Percentiles rank a stretch among this genome's conserved stretches.
phyloP scores from a whole-genome alignment of 2,329 filamentous ascomycete genomes.

The Zymoseptoria tritici region DNA sequence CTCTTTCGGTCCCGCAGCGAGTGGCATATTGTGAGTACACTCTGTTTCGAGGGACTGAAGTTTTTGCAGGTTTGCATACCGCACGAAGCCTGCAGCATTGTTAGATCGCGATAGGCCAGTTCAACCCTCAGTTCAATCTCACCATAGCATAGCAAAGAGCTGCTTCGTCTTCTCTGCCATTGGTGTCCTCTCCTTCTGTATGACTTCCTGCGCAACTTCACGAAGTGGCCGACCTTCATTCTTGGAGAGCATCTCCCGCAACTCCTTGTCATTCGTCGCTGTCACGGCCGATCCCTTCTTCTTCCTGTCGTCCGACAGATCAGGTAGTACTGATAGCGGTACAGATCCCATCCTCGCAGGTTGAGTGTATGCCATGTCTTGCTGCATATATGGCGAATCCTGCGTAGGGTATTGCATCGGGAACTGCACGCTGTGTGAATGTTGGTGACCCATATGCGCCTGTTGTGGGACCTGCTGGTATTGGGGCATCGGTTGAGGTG shows the following conservation, averaged over 20 bases:
- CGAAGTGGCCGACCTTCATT: conserved; percentile 61
- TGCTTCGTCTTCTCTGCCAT: conserved; percentile 78
- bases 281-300: conserved; percentile 57
- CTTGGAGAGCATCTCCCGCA: conserved; percentile 64
- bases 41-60: conserved; percentile 81
- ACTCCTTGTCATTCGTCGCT: conserved; percentile 73
- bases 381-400: conserved; percentile 22
- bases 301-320: conserved; percentile 39
- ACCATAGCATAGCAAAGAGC: conserved; percentile 86
- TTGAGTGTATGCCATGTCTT: conserved; percentile 21
- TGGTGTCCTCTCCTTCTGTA: conserved; percentile 70
- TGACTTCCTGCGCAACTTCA: conserved; percentile 67
- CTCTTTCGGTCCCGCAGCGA: conserved; percentile 83
- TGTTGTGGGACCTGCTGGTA: conserved; percentile 12
- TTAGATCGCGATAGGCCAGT: no score
- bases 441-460: conserved; percentile 9
- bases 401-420: conserved; percentile 19
- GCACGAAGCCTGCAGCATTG: conserved; percentile 57
- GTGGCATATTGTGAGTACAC: conserved; percentile 96
- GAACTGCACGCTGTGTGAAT: conserved; percentile 10
- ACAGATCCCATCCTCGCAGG: conserved; percentile 24
- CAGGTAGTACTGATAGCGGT: conserved; percentile 16
- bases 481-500: conserved; percentile 16
- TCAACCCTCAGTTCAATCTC: no score
- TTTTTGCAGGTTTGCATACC: conserved; percentile 66